Base-by-base conservation (phyloP, 2,329 filamentous ascomycete species). In the Cladosporium velox region DNA sequence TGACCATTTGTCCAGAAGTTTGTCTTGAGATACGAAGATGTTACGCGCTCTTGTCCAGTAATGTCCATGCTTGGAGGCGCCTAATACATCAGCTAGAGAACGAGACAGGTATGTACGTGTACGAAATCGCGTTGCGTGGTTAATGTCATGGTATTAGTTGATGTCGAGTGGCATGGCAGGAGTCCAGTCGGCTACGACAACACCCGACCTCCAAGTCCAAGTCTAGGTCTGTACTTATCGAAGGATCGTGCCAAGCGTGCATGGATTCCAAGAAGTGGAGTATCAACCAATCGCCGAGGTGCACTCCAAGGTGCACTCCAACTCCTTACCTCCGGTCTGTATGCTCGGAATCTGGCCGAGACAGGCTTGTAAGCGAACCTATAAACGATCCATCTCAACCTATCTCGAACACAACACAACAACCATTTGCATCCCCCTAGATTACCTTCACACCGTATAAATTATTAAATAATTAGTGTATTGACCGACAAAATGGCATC, bases 1-100 rank as follows among this genome's bases (percentile, higher is more conserved):
- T 58, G 34, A 41, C 52, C 52, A 55, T 47, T 47, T 47, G 41
- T 47, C n/a, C 41, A 47, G n/a, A 47, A 47, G 41, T 47, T 21
- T 47, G 41, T 24, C n/a, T 47, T n/a, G 41, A 47, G 41, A 47
- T 47, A 12, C 10, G 10, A 10, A 24, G 41, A 11, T 21, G 41
- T 3, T 24, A 47, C 41, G n/a, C 41, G 41, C 41, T 24, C 41
- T 47, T 44, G 38, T 18, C 38, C 38, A 44, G 38, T n/a, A 6
- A 21, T 12, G 41, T 47, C n/a, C 41, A 47, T 47, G n/a, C n/a
- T 47, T 21, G n/a, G 10, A 8, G 10, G 21, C n/a, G n/a, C 41
- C 41, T 47, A 47, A 18, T 24, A 47, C 41, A 24, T 24, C 10
- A 21, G 41, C 41, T 21, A n/a, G 7, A 44, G 38, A 44, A 8